phyloP scores from a whole-genome alignment of 108 stramenopile species.

The Stephanodiscus minutulus region DNA sequence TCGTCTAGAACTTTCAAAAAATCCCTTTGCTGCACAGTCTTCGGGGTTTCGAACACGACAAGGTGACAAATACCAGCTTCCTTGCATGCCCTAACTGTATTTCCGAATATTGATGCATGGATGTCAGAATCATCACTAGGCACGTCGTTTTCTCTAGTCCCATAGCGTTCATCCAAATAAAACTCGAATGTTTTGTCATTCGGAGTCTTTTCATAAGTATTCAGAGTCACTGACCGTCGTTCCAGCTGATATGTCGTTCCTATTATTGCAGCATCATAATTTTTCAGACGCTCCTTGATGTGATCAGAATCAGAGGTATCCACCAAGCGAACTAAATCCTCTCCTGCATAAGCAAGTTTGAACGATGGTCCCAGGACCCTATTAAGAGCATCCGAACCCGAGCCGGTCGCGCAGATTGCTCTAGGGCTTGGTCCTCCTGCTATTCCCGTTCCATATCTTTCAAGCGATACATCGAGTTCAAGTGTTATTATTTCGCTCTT shows the following conservation, averaged over 20 bases:
- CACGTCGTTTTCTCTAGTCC: constrained; percentile 26
- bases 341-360: constrained; percentile 70
- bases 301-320: constrained; percentile 54
- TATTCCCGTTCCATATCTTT: constrained; percentile 77
- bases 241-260: constrained; percentile 65
- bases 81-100: constrained; percentile 57
- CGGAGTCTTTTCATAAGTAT: constrained; percentile 69
- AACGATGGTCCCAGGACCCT: constrained; percentile 60
- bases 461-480: not conserved
- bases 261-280: constrained; percentile 65
- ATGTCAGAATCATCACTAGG: constrained; percentile 37
- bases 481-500: not conserved
- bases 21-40: constrained; percentile 43
- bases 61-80: constrained; percentile 54
- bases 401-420: constrained; percentile 62
- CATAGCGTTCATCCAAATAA: constrained; percentile 66
- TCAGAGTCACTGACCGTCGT: constrained; percentile 56
- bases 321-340: constrained; percentile 65
- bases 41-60: constrained; percentile 65
- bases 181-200: constrained; percentile 83
- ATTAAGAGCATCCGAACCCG: constrained; percentile 58
- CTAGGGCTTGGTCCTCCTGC: constrained; percentile 53
- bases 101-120: constrained; percentile 48
- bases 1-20: constrained; percentile 57
- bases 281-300: constrained; percentile 53